Conservation (phyloP, 108 stramenopile genomes). For the Licmophora abbreviata region DNA sequence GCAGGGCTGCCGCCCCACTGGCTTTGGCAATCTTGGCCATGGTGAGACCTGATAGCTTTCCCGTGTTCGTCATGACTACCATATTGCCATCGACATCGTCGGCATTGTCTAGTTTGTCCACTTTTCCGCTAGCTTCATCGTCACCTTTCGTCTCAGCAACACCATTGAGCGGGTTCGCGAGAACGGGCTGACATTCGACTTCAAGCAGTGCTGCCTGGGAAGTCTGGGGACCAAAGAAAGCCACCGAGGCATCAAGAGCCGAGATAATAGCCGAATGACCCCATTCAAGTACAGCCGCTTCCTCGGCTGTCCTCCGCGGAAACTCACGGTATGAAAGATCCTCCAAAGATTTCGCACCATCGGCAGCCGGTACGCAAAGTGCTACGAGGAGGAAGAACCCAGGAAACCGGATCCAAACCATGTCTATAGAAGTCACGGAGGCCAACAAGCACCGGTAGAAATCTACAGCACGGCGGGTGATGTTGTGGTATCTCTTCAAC, state of each 20-base stretch:
- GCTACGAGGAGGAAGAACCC: too few species aligned
- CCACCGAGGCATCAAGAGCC: slow-evolving; percentile 82
- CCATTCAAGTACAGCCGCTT: slow-evolving; percentile 89
- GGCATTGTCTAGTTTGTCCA: slow-evolving; percentile 46
- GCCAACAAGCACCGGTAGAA: too few species aligned
- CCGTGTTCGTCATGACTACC: slow-evolving; percentile 79
- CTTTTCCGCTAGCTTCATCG: slow-evolving; percentile 1
- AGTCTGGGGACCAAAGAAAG: slow-evolving; percentile 81
- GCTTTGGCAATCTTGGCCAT: slow-evolving; percentile 79
- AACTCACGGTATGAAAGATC: slow-evolving; percentile 31
- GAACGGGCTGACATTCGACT: slow-evolving; percentile 71
- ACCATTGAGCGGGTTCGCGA: slow-evolving; percentile 73
- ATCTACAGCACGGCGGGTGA: too few species aligned
- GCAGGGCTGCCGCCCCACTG: slow-evolving; percentile 74
- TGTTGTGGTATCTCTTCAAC: too few species aligned
- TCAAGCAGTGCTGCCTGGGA: slow-evolving; percentile 76
- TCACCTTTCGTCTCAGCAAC: slow-evolving; percentile 8
- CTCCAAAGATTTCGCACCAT: slow-evolving; percentile 21
- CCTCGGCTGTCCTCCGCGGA: slow-evolving; percentile 67
- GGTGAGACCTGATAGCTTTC: slow-evolving; percentile 44
- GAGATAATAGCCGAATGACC: slow-evolving; percentile 84
- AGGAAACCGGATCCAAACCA: too few species aligned
- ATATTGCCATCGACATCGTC: slow-evolving; percentile 75
- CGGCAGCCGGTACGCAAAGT: slow-evolving; percentile 32
- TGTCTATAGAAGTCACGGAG: too few species aligned